phyloP scores from a whole-genome alignment of 31 red algal species.

The Asparagopsis taxiformis region DNA sequence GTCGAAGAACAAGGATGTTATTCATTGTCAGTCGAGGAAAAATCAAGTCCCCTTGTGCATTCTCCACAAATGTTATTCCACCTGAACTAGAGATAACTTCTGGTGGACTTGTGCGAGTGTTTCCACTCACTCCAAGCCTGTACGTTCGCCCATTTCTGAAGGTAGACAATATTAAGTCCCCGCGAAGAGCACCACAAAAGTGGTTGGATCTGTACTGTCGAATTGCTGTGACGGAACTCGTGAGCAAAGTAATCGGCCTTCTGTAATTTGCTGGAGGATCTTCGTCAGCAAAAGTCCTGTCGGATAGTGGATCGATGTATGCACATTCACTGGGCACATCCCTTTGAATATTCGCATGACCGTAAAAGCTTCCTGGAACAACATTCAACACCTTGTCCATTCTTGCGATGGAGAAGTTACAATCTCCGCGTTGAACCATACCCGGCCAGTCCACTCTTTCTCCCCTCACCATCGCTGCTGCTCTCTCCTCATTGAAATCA shows the following conservation, averaged over 20 bases:
- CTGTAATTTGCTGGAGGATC: conserved; percentile 32
- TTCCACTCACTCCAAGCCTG: conserved; percentile 15
- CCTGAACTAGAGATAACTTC: conserved; percentile 17
- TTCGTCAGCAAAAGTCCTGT: conserved; percentile 23
- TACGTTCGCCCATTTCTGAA: conserved; percentile 7
- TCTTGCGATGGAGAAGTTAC: conserved; percentile 13
- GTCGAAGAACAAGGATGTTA: conserved; percentile 44
- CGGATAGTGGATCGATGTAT: conserved; percentile 32
- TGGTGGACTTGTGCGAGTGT: conserved; percentile 12
- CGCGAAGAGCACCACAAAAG: conserved; percentile 16
- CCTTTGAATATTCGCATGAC: conserved; percentile 49
- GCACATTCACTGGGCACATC: conserved; percentile 17
- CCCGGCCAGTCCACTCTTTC: conserved; percentile 22
- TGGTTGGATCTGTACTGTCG: conserved; percentile 21
- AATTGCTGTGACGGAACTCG: conserved; percentile 31
- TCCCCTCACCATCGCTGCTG: not conserved
- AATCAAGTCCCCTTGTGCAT: conserved; percentile 53
- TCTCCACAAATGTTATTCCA: conserved; percentile 48
- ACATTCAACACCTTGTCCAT: conserved; percentile 35
- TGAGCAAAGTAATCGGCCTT: conserved; percentile 17
- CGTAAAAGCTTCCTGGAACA: conserved; percentile 13
- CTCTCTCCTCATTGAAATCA: conserved; percentile 22
- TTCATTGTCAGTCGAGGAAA: conserved; percentile 45
- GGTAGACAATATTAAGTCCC: conserved; percentile 23
- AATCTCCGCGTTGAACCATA: conserved; percentile 18